phyloP scores from a whole-genome alignment of 441 rosid species.

The Jatropha multifida region DNA sequence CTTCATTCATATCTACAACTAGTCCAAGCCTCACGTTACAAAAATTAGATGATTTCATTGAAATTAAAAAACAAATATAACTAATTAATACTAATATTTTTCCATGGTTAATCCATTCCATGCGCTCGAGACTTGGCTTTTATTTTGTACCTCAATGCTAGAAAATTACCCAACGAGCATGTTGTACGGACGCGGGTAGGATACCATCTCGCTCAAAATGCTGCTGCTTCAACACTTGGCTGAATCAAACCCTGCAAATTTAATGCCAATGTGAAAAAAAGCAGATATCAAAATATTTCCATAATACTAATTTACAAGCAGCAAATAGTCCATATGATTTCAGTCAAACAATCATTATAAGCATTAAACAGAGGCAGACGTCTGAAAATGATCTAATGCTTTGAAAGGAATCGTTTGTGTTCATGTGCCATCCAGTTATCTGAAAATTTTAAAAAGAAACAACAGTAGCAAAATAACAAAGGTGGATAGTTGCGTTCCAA shows the following conservation, averaged over 20 bases:
- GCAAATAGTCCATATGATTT: neutral
- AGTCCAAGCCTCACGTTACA: too few relatives aligned
- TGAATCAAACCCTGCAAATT: constrained; percentile 37
- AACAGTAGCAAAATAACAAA: too few relatives aligned
- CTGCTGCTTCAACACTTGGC: constrained; percentile 33
- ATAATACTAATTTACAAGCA: neutral
- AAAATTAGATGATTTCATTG: too few relatives aligned
- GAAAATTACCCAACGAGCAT: constrained; percentile 16
- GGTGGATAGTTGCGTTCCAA: neutral
- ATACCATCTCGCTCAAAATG: neutral
- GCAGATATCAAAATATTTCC: neutral
- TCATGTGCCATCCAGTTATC: neutral
- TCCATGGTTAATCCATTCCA: too few relatives aligned
- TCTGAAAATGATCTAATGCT: neutral
- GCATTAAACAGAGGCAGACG: neutral
- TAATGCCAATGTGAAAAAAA: neutral
- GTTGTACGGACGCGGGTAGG: constrained; percentile 12
- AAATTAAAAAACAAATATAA: neutral
- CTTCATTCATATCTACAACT: constrained; percentile 3
- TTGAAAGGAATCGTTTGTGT: neutral
- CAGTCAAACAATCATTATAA: neutral
- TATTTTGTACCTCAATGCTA: neutral
- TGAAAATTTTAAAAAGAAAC: neutral
- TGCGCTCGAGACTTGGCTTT: neutral
- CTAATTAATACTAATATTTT: neutral